Conservation (phyloP, 108 stramenopile genomes). For the Schizochytrium sp. region DNA sequence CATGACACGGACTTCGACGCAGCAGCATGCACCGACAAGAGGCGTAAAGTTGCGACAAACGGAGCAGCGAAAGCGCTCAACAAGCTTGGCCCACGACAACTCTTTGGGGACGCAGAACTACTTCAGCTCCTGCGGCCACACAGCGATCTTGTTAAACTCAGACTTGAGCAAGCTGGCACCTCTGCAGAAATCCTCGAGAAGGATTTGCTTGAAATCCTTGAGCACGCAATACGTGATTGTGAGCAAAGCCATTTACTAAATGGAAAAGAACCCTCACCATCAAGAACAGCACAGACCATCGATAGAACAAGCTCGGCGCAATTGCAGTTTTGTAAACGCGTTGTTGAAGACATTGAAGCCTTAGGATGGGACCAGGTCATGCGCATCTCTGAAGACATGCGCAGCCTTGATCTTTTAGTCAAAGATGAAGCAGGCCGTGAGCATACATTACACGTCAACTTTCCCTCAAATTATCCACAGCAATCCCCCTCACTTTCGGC, state of each 20-base stretch:
- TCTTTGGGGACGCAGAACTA: conserved; percentile 2
- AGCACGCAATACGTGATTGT: background rate
- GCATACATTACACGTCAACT: background rate
- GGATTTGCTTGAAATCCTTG: background rate
- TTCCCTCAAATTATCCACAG: background rate
- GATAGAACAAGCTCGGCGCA: background rate
- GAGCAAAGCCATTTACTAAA: too few species aligned
- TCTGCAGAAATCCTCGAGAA: background rate
- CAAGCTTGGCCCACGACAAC: background rate
- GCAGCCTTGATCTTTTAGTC: background rate
- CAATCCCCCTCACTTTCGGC: background rate
- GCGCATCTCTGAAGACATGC: background rate
- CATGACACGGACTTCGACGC: background rate
- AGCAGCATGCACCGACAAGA: too few species aligned
- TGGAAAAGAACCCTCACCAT: too few species aligned
- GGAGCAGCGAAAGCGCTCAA: too few species aligned
- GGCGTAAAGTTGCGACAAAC: too few species aligned
- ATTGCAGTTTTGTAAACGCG: background rate
- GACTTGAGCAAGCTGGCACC: background rate
- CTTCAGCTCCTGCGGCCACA: background rate
- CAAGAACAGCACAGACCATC: background rate
- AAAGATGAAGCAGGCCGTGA: conserved; percentile 15
- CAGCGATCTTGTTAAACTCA: background rate
- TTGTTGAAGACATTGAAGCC: background rate
- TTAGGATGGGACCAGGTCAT: conserved; percentile 14